Base-by-base conservation (phyloP, 768 basidiomycete genomes). In the Suillus bovinus region DNA sequence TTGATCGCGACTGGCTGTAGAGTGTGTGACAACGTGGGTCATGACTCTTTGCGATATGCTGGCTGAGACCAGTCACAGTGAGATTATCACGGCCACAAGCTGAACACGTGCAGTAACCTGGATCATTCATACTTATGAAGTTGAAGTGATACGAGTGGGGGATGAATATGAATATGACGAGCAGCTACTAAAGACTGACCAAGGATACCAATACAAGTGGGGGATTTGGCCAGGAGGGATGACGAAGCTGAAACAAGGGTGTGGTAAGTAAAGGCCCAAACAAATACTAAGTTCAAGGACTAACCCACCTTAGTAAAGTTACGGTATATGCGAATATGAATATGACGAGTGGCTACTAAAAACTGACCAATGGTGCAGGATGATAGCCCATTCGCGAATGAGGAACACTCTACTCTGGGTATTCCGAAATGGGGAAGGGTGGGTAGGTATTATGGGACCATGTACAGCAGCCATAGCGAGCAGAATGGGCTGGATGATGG, bases 391-490 rank as follows among this genome's bases (percentile, higher is more conserved):
- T 62, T 5, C 73, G 71, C 0, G 71, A 61, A n/a, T 74, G 71
- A 0, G 73, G 71, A 1, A 53, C 57, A 55, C 70, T 75, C n/a
- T n/a, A n/a, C n/a, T n/a, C 34, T 73, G 74, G 0, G 64, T 20
- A 0, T 64, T 63, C 58, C 73, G 66, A 58, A 65, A 74, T 0
- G 74, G 75, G 1, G 74, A 74, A 0, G 74, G 72, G 36, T 74
- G 72, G 24, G 60, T 59, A 10, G 75, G 53, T 11, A 14, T 14
- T 5, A 75, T 2, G 10, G 74, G 74, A 61, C 74, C 74, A 60
- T 68, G 74, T 3, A 76, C 75, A 16, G 75, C 57, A 39, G 74
- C 74, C 74, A 74, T 74, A n/a, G 22, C 10, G 59, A 60, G 61
- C 4, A 7, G 11, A 14, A 38, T 27, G 44, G 31, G 39, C 54